A percentile compares a stretch with the other conserved stretches of the same genome.
Conservation (phyloP, 257 asterid species). For the Nicotiana obtusifolia region DNA sequence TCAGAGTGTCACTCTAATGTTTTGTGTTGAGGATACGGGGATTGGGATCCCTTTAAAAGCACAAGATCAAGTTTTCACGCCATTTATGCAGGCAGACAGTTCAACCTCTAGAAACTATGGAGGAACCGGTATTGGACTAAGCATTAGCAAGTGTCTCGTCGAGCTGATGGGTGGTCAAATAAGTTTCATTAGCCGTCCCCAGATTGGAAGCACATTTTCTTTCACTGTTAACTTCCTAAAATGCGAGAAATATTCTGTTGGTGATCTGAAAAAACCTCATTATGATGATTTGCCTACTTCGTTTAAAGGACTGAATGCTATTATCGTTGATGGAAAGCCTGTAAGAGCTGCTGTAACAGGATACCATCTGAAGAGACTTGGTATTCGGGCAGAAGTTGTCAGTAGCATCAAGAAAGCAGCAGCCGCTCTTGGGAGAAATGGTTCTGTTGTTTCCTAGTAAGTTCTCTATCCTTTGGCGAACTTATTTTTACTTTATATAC, state of each 20-base stretch:
- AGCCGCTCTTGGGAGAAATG: slow-evolving; percentile 32
- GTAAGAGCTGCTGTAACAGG: slow-evolving; percentile 78
- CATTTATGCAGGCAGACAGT: slow-evolving; percentile 98
- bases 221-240: slow-evolving; percentile 53
- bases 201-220: slow-evolving; percentile 82
- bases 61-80: slow-evolving; percentile 72
- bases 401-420: slow-evolving; percentile 43
- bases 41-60: slow-evolving; percentile 77
- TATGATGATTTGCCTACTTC: slow-evolving; percentile 49
- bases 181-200: slow-evolving; percentile 66
- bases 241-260: slow-evolving; percentile 32
- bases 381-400: slow-evolving; percentile 53
- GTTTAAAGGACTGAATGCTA: slow-evolving; percentile 61
- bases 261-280: slow-evolving; percentile 37
- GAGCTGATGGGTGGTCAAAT: slow-evolving; percentile 93
- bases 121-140: slow-evolving; percentile 92
- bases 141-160: slow-evolving; percentile 86
- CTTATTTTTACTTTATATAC: background rate
- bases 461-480: slow-evolving; percentile 8
- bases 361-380: slow-evolving; percentile 81
- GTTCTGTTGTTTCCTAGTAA: slow-evolving; percentile 44
- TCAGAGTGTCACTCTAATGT: slow-evolving; percentile 46
- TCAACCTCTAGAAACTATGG: slow-evolving; percentile 88
- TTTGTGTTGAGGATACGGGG: slow-evolving; percentile 87
- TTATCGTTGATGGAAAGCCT: slow-evolving; percentile 65